Percentiles rank a stretch among this genome's conserved stretches.
These are phyloP conservation scores for Botrytis elliptica DNA, from an alignment of 2,329 filamentous ascomycete species.

Conservation along the genomic window DNA sequence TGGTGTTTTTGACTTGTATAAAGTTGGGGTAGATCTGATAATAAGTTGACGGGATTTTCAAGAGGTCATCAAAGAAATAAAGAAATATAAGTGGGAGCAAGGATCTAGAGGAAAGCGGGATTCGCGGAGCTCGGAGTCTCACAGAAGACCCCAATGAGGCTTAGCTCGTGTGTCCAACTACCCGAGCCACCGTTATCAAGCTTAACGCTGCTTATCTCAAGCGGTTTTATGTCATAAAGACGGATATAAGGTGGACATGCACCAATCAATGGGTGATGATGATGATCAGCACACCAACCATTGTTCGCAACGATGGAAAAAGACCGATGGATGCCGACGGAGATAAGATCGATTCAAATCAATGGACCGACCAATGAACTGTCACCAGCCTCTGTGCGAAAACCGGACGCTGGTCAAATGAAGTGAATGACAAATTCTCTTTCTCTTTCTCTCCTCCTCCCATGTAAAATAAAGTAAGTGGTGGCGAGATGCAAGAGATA, in stretches of 20 bases:
- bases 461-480: not conserved
- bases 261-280: not conserved
- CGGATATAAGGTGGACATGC: not conserved
- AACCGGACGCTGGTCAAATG: not conserved
- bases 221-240: not conserved
- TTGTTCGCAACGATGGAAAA: not conserved
- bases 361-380: not conserved
- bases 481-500: not conserved
- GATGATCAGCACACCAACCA: not conserved
- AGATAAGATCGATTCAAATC: not conserved
- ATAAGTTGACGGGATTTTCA: conserved; percentile 3
- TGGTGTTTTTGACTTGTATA: not conserved
- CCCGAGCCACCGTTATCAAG: not conserved
- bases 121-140: conserved; percentile 4
- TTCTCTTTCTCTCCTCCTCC: not conserved
- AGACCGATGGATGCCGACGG: not conserved
- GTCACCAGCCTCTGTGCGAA: not conserved
- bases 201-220: not conserved
- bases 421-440: not conserved
- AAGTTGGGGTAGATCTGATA: conserved; percentile 18
- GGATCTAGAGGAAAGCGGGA: not conserved
- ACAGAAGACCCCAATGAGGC: not conserved
- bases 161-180: not conserved
- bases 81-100: not conserved
- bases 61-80: conserved; percentile 1